Evolutionary conservation across 2,329 filamentous ascomycete species (phyloP), one percentile per base, ranked within the genome.

Genomic region (Ambrosiella beaveri): DNA sequence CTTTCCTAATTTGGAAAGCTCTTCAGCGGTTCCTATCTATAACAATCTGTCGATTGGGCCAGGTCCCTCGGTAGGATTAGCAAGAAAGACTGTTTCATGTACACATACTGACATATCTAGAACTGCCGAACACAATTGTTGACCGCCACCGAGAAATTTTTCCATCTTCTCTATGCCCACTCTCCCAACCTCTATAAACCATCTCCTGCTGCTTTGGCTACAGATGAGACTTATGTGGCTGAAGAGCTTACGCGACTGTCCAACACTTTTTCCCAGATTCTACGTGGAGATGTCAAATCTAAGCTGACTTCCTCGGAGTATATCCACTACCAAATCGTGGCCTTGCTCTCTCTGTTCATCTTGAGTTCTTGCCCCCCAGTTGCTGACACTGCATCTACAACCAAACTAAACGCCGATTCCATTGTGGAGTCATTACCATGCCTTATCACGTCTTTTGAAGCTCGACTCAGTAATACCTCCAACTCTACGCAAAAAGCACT

Each of bases 121-220:
- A 74, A 73, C 61, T 66, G 67, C 1, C 74, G 79, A 1, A 71
- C 71, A 1, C 78, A 79, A 51, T 65, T 81, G 0, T 66, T 68
- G 0, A 64, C 80, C 11, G 65, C 78, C 0, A 64, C 74, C 0
- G 78, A 81, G 62, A 71, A 71, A 3, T 80, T 77, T 63, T 68
- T 79, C 12, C 74, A 78, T 53, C 62, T 77, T 1, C 65, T 80
- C 4, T 64, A 65, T 27, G 75, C 74, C 64, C 75, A 73, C 56
- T 70, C 75, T 1, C 72, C 75, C 0, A 70, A 75, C 1, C 71
- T 74, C 6, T 76, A 77, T 67, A 80, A 79, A 63, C 70, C 73
- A 1, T 61, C 70, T 0, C 62, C 65, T 2, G 68, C 72, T 0
- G 67, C 69, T 0, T 66, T 70, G 0, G 65, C 68, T 7, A 63